A percentile compares a stretch with the other conserved stretches of the same genome.
Conservation (phyloP, 495 filamentous ascomycete species). For the Physcia stellaris region DNA sequence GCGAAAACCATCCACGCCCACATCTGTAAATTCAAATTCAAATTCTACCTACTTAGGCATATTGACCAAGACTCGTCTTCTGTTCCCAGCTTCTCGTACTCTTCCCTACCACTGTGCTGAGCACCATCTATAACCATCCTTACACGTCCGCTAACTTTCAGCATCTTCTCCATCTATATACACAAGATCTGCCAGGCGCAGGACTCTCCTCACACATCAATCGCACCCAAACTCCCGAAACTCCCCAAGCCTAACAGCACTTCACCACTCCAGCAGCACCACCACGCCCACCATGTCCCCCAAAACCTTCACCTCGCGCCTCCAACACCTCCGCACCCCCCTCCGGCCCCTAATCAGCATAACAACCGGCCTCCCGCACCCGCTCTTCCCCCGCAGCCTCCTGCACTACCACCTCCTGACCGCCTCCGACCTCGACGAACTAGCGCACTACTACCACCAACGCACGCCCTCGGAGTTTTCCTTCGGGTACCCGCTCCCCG, state of each 20-base stretch:
- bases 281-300: constrained; percentile 12
- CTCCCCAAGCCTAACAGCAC: constrained; percentile 2
- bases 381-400: constrained; percentile 50
- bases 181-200: too few relatives aligned
- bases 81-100: too few relatives aligned
- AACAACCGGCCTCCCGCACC: constrained; percentile 45
- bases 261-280: not conserved
- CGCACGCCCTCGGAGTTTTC: constrained; percentile 39
- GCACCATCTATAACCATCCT: too few relatives aligned
- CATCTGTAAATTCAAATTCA: too few relatives aligned
- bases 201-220: too few relatives aligned
- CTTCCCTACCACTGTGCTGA: too few relatives aligned
- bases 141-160: too few relatives aligned
- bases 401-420: constrained; percentile 67
- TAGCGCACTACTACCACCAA: constrained; percentile 70
- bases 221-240: constrained; percentile 1
- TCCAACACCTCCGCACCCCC: constrained; percentile 22
- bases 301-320: constrained; percentile 15
- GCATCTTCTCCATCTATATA: too few relatives aligned
- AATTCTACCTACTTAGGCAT: too few relatives aligned
- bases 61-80: too few relatives aligned
- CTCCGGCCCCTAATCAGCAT: constrained; percentile 28
- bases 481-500: constrained; percentile 46
- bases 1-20: too few relatives aligned
- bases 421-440: constrained; percentile 49